phyloP scores from a whole-genome alignment of 352 stramenopile species.

The Saprolegnia diclina region DNA sequence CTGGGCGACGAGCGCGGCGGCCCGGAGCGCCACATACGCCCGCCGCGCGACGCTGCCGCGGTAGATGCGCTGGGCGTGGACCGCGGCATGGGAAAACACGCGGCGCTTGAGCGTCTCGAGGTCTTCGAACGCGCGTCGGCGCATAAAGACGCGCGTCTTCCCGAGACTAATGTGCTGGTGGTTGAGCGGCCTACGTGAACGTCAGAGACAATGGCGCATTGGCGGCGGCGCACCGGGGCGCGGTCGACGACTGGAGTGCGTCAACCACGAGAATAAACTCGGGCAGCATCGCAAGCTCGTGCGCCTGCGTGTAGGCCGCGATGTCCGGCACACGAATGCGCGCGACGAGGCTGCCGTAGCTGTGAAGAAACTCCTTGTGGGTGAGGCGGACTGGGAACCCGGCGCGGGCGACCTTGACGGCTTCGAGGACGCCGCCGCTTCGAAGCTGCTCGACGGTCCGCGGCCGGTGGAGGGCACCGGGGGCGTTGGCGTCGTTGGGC shows the following conservation, averaged over 20 bases:
- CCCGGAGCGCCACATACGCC: constrained; percentile 32
- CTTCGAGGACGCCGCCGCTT: constrained; percentile 82
- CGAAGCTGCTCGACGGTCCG: constrained; percentile 81
- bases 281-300: not conserved
- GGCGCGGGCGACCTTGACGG: constrained; percentile 73
- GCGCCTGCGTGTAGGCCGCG: not conserved
- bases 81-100: constrained; percentile 7
- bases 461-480: constrained; percentile 64
- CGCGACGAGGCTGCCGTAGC: constrained; percentile 36
- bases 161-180: constrained; percentile 66
- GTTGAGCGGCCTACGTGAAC: constrained; percentile 12
- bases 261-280: constrained; percentile 15
- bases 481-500: constrained; percentile 89
- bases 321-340: not conserved
- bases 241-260: not conserved
- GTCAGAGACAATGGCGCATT: not conserved
- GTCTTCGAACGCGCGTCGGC: constrained; percentile 89
- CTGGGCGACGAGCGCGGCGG: constrained; percentile 48
- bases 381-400: constrained; percentile 80
- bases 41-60: constrained; percentile 5
- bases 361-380: constrained; percentile 68
- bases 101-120: constrained; percentile 59
- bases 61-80: constrained; percentile 21
- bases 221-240: no score
- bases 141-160: constrained; percentile 92